A percentile compares a stretch with the other conserved stretches of the same genome.
phyloP scores from a whole-genome alignment of 441 rosid genomes.

The Populus hybrid region DNA sequence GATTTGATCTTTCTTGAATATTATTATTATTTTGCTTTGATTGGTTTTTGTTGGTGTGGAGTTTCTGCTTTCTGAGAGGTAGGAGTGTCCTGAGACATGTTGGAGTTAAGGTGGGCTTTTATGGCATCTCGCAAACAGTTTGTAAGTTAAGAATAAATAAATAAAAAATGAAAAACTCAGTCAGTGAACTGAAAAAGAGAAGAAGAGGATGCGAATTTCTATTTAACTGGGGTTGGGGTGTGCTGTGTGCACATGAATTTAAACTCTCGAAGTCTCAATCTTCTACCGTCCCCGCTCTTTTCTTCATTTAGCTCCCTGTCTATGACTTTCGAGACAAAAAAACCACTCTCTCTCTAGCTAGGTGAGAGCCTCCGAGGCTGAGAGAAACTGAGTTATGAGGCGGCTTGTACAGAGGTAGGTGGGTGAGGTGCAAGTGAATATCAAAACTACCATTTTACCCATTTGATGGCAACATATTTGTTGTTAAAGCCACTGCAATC shows the following conservation, averaged over 20 bases:
- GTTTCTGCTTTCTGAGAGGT: not conserved
- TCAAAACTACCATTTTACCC: slow-evolving; percentile 33
- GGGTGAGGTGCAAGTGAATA: not conserved
- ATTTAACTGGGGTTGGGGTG: too few species aligned
- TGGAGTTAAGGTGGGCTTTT: slow-evolving; percentile 39
- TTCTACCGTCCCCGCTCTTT: slow-evolving; percentile 5
- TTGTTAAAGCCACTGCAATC: not conserved
- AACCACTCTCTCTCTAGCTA: not conserved
- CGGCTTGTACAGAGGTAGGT: slow-evolving; percentile 32
- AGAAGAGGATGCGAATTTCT: slow-evolving; percentile 19
- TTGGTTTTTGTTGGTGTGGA: not conserved
- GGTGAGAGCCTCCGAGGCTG: not conserved
- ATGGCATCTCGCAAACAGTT: not conserved
- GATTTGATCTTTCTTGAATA: not conserved
- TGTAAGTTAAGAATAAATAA: not conserved
- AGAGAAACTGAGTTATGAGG: slow-evolving; percentile 29
- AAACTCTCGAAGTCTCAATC: not conserved
- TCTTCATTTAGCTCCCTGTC: slow-evolving; percentile 10
- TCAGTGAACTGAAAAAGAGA: slow-evolving; percentile 14
- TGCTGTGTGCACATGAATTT: not conserved
- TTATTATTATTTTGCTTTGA: not conserved
- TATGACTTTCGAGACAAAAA: not conserved
- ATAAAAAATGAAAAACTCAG: slow-evolving; percentile 19
- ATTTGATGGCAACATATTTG: slow-evolving; percentile 1
- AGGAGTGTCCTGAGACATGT: slow-evolving; percentile 40